Base-by-base conservation (phyloP, 2,329 filamentous ascomycete genomes). In the Paecilomyces variotii region DNA sequence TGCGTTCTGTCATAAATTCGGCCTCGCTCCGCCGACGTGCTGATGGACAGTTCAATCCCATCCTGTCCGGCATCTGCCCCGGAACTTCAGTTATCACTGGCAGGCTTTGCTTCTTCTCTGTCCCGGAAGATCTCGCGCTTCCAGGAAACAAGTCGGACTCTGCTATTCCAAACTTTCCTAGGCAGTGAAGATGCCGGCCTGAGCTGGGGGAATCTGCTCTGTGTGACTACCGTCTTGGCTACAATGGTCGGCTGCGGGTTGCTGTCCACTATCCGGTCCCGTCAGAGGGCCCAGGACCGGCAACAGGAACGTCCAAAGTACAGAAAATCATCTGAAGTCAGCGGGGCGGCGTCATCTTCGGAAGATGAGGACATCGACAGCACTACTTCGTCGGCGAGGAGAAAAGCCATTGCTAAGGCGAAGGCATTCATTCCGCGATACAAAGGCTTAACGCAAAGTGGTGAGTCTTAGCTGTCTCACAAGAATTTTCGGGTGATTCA, bases 241-340 rank as follows among this genome's bases (percentile, higher is more conserved):
- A 63, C 70, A n/a, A 75, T 75, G 72, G 68, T 67, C 52, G 69
- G 72, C 35, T 75, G 72, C 60, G 70, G 72, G 7, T 14, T 74
- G 10, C 56, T 74, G n/a, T 67, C 70, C 10, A 28, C 14, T 27
- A 65, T 65, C 25, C 57, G 71, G 55, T 35, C 68, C 52, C 65
- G 67, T 58, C 70, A 67, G 55, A 65, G 60, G 56, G 45, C 56
- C 25, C 55, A 57, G 53, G 53, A 59, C 35, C 62, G 55, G 27
- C 61, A 62, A 27, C 56, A 58, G 7, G 58, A 57, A n/a, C 54
- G 49, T 25, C 64, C 58, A 2, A 65, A 60, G 26, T 60, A 60
- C 59, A 66, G 66, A 53, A 73, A 68, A 54, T 57, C 63, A 24
- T 69, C 70, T 11, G 39, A 45, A 3, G 4, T 45, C 39, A 60